A percentile compares a stretch with the other conserved stretches of the same genome.
These are phyloP conservation scores for Thelonectria discophora DNA, from an alignment of 2,329 filamentous ascomycete genomes.

Conservation along the genomic window DNA sequence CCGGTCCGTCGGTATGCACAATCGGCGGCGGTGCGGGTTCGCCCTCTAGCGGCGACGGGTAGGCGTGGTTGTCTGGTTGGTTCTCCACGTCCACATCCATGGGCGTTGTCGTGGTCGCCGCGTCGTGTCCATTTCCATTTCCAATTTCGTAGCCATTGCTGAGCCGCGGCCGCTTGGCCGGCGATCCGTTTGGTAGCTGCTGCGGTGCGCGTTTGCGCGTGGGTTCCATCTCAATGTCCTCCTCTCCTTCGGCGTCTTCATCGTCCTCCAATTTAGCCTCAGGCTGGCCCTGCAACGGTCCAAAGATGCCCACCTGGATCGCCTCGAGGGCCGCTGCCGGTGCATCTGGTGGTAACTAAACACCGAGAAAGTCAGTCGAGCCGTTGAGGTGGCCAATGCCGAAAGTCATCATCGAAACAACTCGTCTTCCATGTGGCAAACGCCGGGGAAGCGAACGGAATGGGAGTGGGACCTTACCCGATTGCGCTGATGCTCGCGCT, in stretches of 20 bases:
- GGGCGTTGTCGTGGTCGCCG: constrained; percentile 57
- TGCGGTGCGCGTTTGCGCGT: constrained; percentile 62
- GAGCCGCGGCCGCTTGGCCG: constrained; percentile 66
- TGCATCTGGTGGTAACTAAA: constrained; percentile 61
- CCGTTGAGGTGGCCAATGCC: constrained; percentile 34
- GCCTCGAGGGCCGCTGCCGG: constrained; percentile 55
- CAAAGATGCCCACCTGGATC: constrained; percentile 64
- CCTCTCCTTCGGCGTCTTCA: constrained; percentile 50
- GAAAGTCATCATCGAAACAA: constrained; percentile 29
- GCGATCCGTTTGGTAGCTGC: constrained; percentile 63
- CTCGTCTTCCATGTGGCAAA: constrained; percentile 22
- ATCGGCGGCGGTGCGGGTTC: constrained; percentile 63
- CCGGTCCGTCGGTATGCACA: constrained; percentile 67
- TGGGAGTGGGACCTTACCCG: constrained; percentile 53
- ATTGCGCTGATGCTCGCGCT: constrained; percentile 62
- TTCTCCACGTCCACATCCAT: constrained; percentile 71
- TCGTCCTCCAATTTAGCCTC: constrained; percentile 52
- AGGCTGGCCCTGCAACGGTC: constrained; percentile 60
- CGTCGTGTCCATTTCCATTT: constrained; percentile 60
- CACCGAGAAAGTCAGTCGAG: constrained; percentile 39
- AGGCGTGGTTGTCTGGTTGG: constrained; percentile 65
- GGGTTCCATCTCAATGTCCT: constrained; percentile 52
- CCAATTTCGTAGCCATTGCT: constrained; percentile 71
- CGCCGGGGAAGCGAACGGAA: constrained; percentile 8
- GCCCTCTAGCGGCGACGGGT: constrained; percentile 70